Percentiles rank a stretch among this genome's conserved stretches.
Evolutionary conservation across 306 rosid species (phyloP).

Genomic region (Mimosa pudica): DNA sequence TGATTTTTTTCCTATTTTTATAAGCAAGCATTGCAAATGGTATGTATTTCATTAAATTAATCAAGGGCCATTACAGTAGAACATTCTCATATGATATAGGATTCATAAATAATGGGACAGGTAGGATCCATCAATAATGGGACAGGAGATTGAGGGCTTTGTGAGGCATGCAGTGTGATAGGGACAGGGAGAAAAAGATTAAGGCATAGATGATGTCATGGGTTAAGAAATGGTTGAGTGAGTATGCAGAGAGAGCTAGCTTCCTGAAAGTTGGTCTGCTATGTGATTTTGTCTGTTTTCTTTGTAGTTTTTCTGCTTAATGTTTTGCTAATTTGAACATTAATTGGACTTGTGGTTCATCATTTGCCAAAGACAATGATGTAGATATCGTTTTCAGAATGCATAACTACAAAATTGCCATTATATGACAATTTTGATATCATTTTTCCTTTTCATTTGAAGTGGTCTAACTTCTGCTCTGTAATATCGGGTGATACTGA

Average conservation of each 20-base stretch:
- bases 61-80: not conserved
- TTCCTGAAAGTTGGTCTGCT: not conserved
- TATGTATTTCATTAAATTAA: slow-evolving; percentile 17
- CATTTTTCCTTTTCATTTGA: not conserved
- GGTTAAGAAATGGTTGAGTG: not conserved
- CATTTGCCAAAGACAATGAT: not conserved
- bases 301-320: not conserved
- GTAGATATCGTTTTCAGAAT: not conserved
- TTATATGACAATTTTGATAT: not conserved
- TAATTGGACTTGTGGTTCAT: not conserved
- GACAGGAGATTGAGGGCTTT: not conserved
- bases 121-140: not conserved
- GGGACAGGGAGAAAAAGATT: not conserved
- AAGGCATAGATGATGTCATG: not conserved
- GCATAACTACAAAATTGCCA: not conserved
- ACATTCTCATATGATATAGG: not conserved
- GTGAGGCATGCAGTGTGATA: not conserved
- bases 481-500: not conserved
- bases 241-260: not conserved
- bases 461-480: not conserved
- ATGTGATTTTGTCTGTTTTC: not conserved
- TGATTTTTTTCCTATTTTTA: not conserved
- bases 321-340: not conserved
- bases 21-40: not conserved
- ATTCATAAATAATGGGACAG: too few species aligned